Percentiles rank a stretch among this genome's conserved stretches.
These are phyloP conservation scores for Backusella parvicylindrica DNA, from an alignment of 192 early-diverging fungal species.

Conservation along the genomic window DNA sequence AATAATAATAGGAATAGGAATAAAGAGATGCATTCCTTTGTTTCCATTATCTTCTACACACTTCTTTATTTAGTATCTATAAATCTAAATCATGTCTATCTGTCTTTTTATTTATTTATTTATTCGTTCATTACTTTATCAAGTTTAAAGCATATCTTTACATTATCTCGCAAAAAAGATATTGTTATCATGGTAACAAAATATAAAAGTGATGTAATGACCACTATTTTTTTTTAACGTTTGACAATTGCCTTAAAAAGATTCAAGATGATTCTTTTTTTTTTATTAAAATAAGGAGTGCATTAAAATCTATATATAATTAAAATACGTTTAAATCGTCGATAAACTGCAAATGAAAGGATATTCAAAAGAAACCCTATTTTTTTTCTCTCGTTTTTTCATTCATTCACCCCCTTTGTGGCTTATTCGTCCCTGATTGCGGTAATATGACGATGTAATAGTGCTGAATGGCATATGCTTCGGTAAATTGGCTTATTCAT, in stretches of 20 bases:
- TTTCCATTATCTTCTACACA: not conserved
- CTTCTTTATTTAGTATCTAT: not conserved
- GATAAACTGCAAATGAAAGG: too few relatives aligned
- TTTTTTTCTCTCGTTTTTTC: not conserved
- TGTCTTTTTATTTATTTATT: not conserved
- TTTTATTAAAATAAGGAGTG: not conserved
- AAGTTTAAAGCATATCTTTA: not conserved
- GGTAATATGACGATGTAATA: not conserved
- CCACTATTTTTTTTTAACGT: not conserved
- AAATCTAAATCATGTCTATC: too few relatives aligned
- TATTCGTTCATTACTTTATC: not conserved
- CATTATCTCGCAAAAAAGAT: not conserved
- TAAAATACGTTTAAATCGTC: too few relatives aligned
- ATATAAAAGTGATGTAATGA: not conserved
- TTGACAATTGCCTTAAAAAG: not conserved
- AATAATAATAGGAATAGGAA: not conserved
- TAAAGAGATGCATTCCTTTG: not conserved
- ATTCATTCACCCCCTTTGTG: not conserved
- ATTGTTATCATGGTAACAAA: not conserved
- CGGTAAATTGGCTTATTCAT: not conserved
- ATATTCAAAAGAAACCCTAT: too few relatives aligned
- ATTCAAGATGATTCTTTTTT: not conserved
- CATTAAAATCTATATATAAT: too few relatives aligned
- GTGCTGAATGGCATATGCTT: not conserved
- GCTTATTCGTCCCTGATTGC: not conserved